A percentile compares a stretch with the other conserved stretches of the same genome.
phyloP scores from a whole-genome alignment of 257 asterid species.

The Lithospermum erythrorhizon region DNA sequence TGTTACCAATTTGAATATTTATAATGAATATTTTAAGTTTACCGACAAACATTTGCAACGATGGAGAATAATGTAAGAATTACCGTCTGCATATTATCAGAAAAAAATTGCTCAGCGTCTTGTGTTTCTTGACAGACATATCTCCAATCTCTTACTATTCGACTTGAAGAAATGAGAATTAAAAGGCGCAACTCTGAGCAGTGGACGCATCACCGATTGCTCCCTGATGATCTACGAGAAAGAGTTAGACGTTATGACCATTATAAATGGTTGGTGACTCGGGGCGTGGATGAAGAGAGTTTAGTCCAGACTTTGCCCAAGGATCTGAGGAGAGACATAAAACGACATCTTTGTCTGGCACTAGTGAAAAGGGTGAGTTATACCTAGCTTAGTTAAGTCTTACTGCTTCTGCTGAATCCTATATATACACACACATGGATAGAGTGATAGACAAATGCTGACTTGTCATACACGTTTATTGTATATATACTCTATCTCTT shows the following conservation, averaged over 20 bases:
- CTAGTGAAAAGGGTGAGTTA: conserved; percentile 79
- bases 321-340: conserved; percentile 95
- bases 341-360: conserved; percentile 97
- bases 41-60: too few species aligned
- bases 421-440: too few species aligned
- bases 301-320: conserved; percentile 84
- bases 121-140: conserved; percentile 45
- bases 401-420: too few species aligned
- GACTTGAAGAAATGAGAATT: conserved; percentile 98
- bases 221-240: conserved; percentile 84
- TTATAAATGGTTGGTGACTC: conserved; percentile 96
- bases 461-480: too few species aligned
- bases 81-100: not conserved
- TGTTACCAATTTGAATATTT: too few species aligned
- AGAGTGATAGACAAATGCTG: too few species aligned
- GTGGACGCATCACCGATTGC: conserved; percentile 99
- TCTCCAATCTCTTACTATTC: conserved; percentile 91
- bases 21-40: too few species aligned
- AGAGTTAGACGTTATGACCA: conserved; percentile 95
- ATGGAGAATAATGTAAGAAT: too few species aligned
- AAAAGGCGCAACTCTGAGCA: conserved; percentile 98
- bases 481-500: too few species aligned
- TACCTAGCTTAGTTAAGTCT: too few species aligned
- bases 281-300: conserved; percentile 91
- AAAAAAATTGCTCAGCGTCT: not conserved